Base-by-base conservation (phyloP, 257 asterid species). In the Oldenlandia corymbosa region DNA sequence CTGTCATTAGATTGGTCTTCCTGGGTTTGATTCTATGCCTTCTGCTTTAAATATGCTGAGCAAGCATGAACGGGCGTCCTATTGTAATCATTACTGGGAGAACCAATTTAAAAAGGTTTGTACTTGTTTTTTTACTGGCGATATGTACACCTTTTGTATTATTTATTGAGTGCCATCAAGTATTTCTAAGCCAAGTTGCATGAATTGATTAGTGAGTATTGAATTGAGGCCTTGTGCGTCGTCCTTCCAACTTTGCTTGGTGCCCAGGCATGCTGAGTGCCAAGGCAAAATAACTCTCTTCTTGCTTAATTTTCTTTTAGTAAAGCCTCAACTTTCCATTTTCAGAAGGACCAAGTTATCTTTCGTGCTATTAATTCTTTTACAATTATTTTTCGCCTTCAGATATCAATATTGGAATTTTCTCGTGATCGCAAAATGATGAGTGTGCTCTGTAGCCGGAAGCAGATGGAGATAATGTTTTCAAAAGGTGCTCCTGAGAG, bases 401-500 rank as follows among this genome's bases (percentile, higher is more conserved):
- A 93, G 99, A 90, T 93, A 65, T 89, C 96, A 10, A 71, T 75
- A 57, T 75, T 93, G 84, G 99, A 93, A 73, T 93, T 93, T 84
- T 87, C 96, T 65, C 99, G 97, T 78, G 97, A 93, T 75, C 95
- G 99, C 55, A 93, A 93, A 73, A 85, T 93, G 99, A 93, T 93
- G 99, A 93, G 99, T 75, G 96, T 85, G 76, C 96, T 93, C 41
- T 90, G 96, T 83, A 85, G 82, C 85, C 87, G 89, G 73, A 93
- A 89, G 84, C 96, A 90, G 81, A 81, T 83, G 71, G 94, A 85
- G 72, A 84, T 90, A 62, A 85, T 90, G 97, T 90, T 93, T 80
- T 85, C 99, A 54, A 93, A 93, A 81, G 99, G 99, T 77, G 97
- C 99, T 63, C 99, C 99, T 3, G 99, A 93, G 84, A 90, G 94